Evolutionary conservation across 2,329 filamentous ascomycete genomes (phyloP).

Genomic region (Trichoderma hamatum): DNA sequence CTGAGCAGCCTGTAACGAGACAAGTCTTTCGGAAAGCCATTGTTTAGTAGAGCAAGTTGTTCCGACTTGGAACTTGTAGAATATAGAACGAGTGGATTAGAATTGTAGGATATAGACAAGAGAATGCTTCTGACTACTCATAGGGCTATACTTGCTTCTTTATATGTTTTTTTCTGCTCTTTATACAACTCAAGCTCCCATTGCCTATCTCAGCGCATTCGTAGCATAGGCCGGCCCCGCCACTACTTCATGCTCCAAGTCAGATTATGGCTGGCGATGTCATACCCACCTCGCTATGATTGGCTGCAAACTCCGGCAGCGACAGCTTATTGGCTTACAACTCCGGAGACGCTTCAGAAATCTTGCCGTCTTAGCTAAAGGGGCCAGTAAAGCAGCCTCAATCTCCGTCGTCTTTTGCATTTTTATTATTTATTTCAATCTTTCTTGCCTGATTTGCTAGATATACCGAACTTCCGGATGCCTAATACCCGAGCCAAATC

Average conservation of each 20-base stretch:
- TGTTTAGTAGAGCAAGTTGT: background rate
- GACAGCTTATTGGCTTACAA: slow-evolving; percentile 7
- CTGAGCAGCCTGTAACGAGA: slow-evolving; percentile 43
- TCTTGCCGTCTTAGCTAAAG: background rate
- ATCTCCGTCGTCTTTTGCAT: background rate
- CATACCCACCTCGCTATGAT: background rate
- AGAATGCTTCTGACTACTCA: background rate
- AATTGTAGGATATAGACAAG: background rate
- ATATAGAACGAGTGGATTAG: background rate
- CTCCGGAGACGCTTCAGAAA: background rate
- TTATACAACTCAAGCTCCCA: background rate
- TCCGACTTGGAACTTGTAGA: background rate
- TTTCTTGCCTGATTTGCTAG: background rate
- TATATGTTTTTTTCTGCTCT: background rate
- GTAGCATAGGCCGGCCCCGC: background rate
- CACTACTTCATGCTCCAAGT: background rate
- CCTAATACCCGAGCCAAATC: slow-evolving; percentile 12
- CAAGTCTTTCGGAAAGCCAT: slow-evolving; percentile 32
- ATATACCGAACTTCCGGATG: slow-evolving; percentile 8
- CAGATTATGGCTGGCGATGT: background rate
- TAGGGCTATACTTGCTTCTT: background rate
- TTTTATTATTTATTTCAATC: background rate
- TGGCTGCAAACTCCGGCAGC: slow-evolving; percentile 12
- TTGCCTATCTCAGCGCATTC: background rate
- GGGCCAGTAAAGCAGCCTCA: background rate